phyloP scores from a whole-genome alignment of 73 alveolate genomes.

The Breviolum minutum region DNA sequence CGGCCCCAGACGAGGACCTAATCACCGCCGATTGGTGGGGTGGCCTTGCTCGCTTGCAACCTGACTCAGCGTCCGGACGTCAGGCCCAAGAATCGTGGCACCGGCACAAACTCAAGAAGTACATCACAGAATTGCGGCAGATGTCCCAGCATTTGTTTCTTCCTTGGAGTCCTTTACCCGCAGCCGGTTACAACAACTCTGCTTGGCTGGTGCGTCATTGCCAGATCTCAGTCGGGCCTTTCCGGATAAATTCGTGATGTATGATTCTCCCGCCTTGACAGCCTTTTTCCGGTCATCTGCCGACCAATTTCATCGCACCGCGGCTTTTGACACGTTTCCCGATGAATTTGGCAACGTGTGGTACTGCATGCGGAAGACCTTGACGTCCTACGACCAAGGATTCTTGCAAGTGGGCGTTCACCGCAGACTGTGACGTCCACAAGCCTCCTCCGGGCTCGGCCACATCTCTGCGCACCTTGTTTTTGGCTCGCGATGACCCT shows the following conservation, averaged over 20 bases:
- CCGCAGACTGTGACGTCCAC: not conserved
- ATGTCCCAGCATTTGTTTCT: not conserved
- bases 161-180: not conserved
- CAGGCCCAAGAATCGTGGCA: slow-evolving; percentile 49
- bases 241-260: not conserved
- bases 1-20: not conserved
- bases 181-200: not conserved
- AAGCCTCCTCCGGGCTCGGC: not conserved
- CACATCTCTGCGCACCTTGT: not conserved
- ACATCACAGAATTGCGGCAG: too few relatives aligned
- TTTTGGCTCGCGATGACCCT: not conserved
- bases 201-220: not conserved
- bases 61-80: slow-evolving; percentile 4
- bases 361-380: slow-evolving; percentile 24
- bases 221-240: slow-evolving; percentile 16
- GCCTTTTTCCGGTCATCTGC: not conserved
- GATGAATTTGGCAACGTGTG: not conserved
- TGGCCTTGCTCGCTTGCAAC: slow-evolving; percentile 25
- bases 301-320: not conserved
- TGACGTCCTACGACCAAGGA: not conserved
- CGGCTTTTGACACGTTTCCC: slow-evolving; percentile 24
- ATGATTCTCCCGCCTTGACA: not conserved
- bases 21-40: slow-evolving; percentile 21
- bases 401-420: not conserved
- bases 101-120: slow-evolving; percentile 13